Conservation (phyloP, 805 yeast species). For the Scheffersomyces spartinae region DNA sequence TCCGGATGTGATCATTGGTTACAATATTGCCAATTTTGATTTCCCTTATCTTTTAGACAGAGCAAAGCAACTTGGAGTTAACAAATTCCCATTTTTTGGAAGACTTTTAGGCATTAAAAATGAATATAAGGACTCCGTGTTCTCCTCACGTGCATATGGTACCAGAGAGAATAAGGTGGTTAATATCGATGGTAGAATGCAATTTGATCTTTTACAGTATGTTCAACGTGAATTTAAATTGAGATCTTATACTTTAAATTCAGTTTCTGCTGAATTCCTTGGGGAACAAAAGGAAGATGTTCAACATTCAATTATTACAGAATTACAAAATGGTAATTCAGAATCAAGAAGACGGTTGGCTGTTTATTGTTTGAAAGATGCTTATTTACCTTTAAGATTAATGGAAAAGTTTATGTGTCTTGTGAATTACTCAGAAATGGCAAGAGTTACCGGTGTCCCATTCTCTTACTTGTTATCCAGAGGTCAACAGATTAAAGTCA, state of each 20-base stretch:
- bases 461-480: conserved; percentile 78
- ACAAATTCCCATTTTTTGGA: conserved; percentile 77
- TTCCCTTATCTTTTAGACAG: conserved; percentile 86
- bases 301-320: conserved; percentile 93
- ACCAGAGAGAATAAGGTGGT: conserved; percentile 86
- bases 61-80: conserved; percentile 59
- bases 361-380: conserved; percentile 94
- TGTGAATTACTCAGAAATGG: conserved; percentile 97
- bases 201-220: conserved; percentile 83
- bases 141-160: conserved; percentile 93
- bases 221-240: conserved; percentile 90
- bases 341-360: conserved; percentile 94
- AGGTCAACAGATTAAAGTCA: conserved; percentile 97
- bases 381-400: conserved; percentile 79
- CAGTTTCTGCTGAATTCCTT: conserved; percentile 88
- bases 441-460: conserved; percentile 98
- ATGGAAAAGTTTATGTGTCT: conserved; percentile 91
- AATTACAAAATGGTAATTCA: conserved; percentile 80
- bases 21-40: conserved; percentile 90
- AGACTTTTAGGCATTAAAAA: conserved; percentile 59
- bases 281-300: conserved; percentile 98
- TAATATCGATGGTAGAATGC: conserved; percentile 93
- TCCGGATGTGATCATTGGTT: conserved; percentile 95
- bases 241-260: conserved; percentile 87
- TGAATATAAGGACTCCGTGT: conserved; percentile 68